Conservation (phyloP, 345 rosid genomes). For the Cardamine occulta region DNA sequence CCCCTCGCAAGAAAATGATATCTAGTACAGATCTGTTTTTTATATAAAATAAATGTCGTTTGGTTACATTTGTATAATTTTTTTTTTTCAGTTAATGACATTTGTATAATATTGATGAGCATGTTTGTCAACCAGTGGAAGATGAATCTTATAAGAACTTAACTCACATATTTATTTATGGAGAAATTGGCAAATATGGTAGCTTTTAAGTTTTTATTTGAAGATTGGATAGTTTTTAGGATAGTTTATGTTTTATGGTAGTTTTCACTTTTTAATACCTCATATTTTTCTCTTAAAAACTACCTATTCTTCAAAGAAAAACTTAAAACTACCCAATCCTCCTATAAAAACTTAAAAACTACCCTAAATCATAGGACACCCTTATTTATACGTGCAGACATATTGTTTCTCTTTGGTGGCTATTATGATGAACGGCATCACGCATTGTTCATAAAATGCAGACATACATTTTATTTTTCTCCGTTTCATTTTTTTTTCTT, state of each 20-base stretch:
- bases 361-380: no score
- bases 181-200: no score
- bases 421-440: constrained; percentile 12
- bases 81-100: neutral
- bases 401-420: constrained; percentile 23
- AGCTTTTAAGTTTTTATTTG: no score
- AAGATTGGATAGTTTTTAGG: no score
- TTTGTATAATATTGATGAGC: constrained; percentile 4
- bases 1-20: constrained; percentile 20
- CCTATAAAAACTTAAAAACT: no score
- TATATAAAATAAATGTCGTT: neutral
- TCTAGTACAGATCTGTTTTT: neutral
- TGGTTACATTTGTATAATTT: constrained; percentile 10
- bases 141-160: constrained; percentile 21
- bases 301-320: no score
- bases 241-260: no score
- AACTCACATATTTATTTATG: neutral
- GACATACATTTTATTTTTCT: no score
- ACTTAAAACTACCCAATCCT: no score
- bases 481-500: no score
- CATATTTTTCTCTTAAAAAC: no score
- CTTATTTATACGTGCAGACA: neutral
- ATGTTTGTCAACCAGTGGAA: constrained; percentile 13
- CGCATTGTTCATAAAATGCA: neutral
- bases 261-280: no score